phyloP scores from a whole-genome alignment of 2,329 filamentous ascomycete species.

The Allantophomopsis cytisporea region DNA sequence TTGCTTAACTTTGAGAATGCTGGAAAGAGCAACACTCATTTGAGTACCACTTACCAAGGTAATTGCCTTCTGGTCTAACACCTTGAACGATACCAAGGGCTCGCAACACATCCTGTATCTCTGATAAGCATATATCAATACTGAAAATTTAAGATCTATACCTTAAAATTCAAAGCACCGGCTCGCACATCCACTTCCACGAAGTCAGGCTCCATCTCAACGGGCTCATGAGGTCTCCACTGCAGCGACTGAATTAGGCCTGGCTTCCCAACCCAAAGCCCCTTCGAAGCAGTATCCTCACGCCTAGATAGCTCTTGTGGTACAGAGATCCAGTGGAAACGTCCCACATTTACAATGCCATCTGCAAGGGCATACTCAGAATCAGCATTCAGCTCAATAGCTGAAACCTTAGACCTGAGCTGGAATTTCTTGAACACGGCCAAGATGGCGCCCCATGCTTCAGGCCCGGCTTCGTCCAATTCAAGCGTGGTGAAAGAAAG shows the following conservation, averaged over 20 bases:
- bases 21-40: no score
- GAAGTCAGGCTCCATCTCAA: conserved; percentile 1
- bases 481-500: conserved; percentile 10
- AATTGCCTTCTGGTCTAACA: conserved; percentile 3
- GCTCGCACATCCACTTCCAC: conserved; percentile 4
- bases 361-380: conserved; percentile 14
- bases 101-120: conserved; percentile 7
- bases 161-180: conserved; percentile 10
- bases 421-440: conserved; percentile 3
- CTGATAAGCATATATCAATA: no score
- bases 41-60: no score
- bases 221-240: conserved; percentile 5
- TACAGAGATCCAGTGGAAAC: conserved; percentile 10
- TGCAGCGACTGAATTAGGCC: conserved; percentile 7
- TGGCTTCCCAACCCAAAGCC: conserved; percentile 5
- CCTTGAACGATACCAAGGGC: conserved; percentile 8
- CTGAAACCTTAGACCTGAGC: not conserved
- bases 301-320: conserved; percentile 3
- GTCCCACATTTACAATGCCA: conserved; percentile 9
- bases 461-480: conserved; percentile 6
- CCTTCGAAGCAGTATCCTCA: not conserved
- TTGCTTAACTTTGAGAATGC: no score
- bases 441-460: not conserved
- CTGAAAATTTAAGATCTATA: no score
- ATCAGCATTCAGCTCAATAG: conserved; percentile 10